Conservation (phyloP, 768 basidiomycete species). For the Leccinum variicolor region DNA sequence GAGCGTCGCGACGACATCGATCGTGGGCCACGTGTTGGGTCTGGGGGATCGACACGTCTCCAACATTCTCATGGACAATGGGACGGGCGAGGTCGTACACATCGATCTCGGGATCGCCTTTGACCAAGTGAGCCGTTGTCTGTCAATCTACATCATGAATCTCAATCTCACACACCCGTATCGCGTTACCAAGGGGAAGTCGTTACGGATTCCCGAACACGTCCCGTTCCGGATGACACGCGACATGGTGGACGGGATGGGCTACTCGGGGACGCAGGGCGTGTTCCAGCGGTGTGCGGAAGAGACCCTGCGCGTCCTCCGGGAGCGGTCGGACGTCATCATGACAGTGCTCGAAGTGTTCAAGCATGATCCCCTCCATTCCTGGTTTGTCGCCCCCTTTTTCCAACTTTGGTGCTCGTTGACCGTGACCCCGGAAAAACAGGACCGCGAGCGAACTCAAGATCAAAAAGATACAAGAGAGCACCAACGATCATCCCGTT, state of each 20-base stretch:
- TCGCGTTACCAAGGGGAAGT: slow-evolving; percentile 60
- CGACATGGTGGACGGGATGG: slow-evolving; percentile 94
- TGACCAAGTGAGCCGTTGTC: slow-evolving; percentile 65
- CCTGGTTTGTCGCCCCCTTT: slow-evolving; percentile 58
- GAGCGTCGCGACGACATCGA: slow-evolving; percentile 90
- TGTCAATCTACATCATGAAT: neutral
- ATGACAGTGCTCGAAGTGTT: slow-evolving; percentile 96
- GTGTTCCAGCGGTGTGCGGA: slow-evolving; percentile 95
- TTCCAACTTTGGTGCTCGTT: neutral
- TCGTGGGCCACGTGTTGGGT: slow-evolving; percentile 90
- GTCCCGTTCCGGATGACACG: slow-evolving; percentile 95
- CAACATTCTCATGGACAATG: slow-evolving; percentile 87
- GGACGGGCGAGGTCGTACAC: slow-evolving; percentile 85
- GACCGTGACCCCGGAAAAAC: neutral
- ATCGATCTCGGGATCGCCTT: slow-evolving; percentile 98
- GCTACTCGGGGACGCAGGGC: slow-evolving; percentile 83
- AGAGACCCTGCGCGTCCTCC: slow-evolving; percentile 88
- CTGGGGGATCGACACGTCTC: slow-evolving; percentile 90
- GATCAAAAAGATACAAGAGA: slow-evolving; percentile 59
- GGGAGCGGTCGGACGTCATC: slow-evolving; percentile 81
- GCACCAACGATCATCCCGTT: slow-evolving; percentile 27
- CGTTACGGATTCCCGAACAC: slow-evolving; percentile 73
- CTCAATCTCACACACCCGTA: neutral
- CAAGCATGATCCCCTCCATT: slow-evolving; percentile 93
- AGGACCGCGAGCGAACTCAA: slow-evolving; percentile 82